Conservation (phyloP, 2,329 filamentous ascomycete genomes). For the Paraphaeosphaeria minitans region DNA sequence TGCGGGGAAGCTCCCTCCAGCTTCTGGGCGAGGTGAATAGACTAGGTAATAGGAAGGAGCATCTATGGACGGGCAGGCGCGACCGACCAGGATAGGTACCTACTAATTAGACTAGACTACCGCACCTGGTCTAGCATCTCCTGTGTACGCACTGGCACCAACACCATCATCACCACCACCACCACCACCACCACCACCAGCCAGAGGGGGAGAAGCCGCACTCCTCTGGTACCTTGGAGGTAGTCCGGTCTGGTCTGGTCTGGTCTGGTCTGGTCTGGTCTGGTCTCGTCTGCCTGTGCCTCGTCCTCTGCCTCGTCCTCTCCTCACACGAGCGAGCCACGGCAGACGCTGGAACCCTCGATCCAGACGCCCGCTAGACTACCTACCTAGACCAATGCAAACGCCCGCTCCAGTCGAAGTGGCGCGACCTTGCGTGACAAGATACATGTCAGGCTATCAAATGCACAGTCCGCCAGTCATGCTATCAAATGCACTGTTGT, state of each 20-base stretch:
- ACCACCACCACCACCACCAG: no score
- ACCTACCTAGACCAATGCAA: no score
- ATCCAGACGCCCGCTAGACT: conserved; percentile 2
- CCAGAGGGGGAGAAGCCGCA: background rate
- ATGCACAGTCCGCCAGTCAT: background rate
- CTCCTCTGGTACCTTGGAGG: background rate
- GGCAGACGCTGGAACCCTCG: background rate
- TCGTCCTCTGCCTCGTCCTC: no score
- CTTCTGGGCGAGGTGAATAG: background rate
- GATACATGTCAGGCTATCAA: background rate
- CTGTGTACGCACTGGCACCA: background rate
- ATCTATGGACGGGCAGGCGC: background rate
- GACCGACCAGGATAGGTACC: background rate
- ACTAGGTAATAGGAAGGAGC: no score
- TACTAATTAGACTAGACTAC: no score
- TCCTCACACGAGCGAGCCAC: background rate
- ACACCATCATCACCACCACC: no score
- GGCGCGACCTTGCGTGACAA: background rate
- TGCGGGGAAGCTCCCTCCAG: conserved; percentile 5
- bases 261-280: no score
- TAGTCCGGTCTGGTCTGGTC: no score
- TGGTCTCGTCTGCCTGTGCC: no score
- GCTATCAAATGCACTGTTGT: no score
- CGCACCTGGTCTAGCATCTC: no score
- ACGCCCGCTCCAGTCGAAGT: background rate